Percentiles rank a stretch among this genome's conserved stretches.
Evolutionary conservation across 140 eudicot species (phyloP).

Genomic region (Oenanthe javanica): DNA sequence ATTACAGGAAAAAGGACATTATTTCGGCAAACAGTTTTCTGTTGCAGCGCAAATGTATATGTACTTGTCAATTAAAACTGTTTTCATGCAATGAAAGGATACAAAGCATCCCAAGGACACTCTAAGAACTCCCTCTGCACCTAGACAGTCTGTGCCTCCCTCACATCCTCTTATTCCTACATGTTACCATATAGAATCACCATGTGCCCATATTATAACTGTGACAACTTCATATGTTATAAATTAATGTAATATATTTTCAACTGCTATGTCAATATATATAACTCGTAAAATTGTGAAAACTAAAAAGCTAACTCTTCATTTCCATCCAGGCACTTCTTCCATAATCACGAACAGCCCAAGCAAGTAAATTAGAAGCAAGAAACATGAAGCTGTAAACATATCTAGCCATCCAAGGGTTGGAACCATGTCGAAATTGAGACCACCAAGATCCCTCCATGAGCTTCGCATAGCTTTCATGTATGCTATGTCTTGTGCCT

Average conservation of each 20-base stretch:
- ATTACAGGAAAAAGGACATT: background rate
- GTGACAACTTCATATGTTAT: background rate
- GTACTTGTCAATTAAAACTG: background rate
- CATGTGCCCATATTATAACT: background rate
- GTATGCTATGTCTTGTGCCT: constrained; percentile 34
- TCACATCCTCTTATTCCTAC: constrained; percentile 43
- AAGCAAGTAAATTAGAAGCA: constrained; percentile 57
- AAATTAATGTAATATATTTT: background rate
- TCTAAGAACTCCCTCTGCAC: constrained; percentile 67
- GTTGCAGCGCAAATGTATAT: background rate
- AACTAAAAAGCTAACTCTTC: constrained; percentile 34
- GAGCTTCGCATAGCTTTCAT: constrained; percentile 41
- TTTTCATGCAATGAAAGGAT: constrained; percentile 31
- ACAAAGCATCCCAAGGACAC: constrained; percentile 78
- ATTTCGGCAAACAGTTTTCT: background rate
- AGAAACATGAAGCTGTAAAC: constrained; percentile 67
- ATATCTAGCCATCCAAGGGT: constrained; percentile 94
- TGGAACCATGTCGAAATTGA: constrained; percentile 63
- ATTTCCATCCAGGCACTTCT: constrained; percentile 45
- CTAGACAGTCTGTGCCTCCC: constrained; percentile 64
- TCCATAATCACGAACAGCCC: constrained; percentile 87
- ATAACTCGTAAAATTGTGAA: background rate
- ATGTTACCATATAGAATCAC: constrained; percentile 22
- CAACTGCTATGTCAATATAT: background rate
- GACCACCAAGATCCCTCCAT: constrained; percentile 58